Evolutionary conservation across 495 filamentous ascomycete species (phyloP).

Genomic region (Penicillium steckii): DNA sequence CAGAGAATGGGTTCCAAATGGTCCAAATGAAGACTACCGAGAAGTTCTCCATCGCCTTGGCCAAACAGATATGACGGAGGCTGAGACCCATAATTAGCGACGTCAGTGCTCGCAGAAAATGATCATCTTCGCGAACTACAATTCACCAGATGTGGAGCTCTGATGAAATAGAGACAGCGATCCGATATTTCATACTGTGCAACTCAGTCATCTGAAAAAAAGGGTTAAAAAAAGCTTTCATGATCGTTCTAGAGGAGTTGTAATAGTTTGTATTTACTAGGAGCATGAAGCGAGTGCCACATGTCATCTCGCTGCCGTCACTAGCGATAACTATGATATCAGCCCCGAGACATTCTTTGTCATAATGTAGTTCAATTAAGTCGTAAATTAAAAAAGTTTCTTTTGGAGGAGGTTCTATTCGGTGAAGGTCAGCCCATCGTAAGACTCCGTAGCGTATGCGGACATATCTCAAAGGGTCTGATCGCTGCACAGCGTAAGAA

Average conservation of each 20-base stretch:
- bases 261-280: too few species aligned
- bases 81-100: background rate
- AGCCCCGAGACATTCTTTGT: background rate
- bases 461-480: slow-evolving; percentile 1
- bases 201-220: too few species aligned
- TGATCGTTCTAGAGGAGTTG: background rate
- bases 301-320: background rate
- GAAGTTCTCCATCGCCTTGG: background rate
- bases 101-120: background rate
- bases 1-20: background rate
- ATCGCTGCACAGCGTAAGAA: background rate
- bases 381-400: slow-evolving; percentile 4
- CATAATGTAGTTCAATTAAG: too few species aligned
- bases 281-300: background rate
- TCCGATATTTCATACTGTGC: too few species aligned
- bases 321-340: slow-evolving; percentile 13
- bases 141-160: background rate
- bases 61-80: background rate
- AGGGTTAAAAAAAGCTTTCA: background rate
- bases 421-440: slow-evolving; percentile 2
- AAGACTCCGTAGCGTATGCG: background rate
- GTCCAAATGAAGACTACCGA: background rate
- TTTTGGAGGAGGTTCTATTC: slow-evolving; percentile 1
- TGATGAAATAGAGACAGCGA: background rate
- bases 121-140: background rate